Conservation (phyloP, 768 basidiomycete species). For the Hericium erinaceus region DNA sequence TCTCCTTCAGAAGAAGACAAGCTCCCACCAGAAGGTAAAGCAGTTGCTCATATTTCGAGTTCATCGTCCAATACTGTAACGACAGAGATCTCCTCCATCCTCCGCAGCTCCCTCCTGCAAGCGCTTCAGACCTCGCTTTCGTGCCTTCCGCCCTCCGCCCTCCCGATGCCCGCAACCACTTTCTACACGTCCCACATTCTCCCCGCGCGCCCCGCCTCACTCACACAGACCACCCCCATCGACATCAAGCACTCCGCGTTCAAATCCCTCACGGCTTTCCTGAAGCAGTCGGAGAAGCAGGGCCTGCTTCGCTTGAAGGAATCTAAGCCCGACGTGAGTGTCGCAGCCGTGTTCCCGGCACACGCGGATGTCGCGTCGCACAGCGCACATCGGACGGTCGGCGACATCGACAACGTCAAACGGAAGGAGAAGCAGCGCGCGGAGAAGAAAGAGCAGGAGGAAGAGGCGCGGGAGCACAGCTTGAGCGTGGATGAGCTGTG, state of each 20-base stretch:
- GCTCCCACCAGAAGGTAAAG: constrained; percentile 20
- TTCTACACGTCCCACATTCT: constrained; percentile 74
- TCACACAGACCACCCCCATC: constrained; percentile 30
- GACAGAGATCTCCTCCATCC: constrained; percentile 45
- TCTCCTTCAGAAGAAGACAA: constrained; percentile 8
- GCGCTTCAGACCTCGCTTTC: constrained; percentile 44
- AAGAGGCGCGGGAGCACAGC: constrained; percentile 33
- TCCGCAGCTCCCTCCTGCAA: constrained; percentile 58
- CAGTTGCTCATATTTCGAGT: neutral
- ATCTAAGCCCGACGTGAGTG: constrained; percentile 23
- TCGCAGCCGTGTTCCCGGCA: constrained; percentile 38
- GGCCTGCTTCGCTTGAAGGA: constrained; percentile 66
- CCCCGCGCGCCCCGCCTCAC: constrained; percentile 70
- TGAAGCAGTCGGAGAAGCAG: constrained; percentile 70
- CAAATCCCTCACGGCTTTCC: constrained; percentile 76
- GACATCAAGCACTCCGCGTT: constrained; percentile 72
- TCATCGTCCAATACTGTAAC: neutral
- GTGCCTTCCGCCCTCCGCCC: constrained; percentile 39
- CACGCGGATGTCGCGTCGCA: constrained; percentile 54
- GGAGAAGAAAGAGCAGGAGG: constrained; percentile 43
- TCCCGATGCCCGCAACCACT: constrained; percentile 68
- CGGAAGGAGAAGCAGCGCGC: constrained; percentile 50
- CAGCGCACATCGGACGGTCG: constrained; percentile 44
- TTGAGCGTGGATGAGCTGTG: constrained; percentile 60
- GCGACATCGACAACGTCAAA: constrained; percentile 54